Evolutionary conservation across 768 basidiomycete genomes (phyloP).

Genomic region (Macrocybe gigantea): DNA sequence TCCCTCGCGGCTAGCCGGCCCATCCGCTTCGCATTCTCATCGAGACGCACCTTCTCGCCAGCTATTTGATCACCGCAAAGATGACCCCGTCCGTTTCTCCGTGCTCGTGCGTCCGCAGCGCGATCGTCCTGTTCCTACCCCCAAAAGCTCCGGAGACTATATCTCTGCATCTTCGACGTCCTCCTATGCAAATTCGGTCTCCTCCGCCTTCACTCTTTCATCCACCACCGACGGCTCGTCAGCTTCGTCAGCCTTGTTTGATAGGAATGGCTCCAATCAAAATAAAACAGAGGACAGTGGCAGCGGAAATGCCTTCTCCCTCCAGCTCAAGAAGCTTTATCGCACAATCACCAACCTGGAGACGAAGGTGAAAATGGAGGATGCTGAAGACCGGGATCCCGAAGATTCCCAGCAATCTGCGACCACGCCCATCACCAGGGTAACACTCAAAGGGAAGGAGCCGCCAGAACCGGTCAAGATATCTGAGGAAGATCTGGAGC

Average conservation of each 20-base stretch:
- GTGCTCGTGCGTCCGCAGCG: slow-evolving; percentile 47
- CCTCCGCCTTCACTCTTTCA: slow-evolving; percentile 67
- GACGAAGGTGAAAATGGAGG: slow-evolving; percentile 60
- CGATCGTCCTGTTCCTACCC: slow-evolving; percentile 42
- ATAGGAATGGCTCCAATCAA: slow-evolving; percentile 30
- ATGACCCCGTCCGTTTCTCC: slow-evolving; percentile 86
- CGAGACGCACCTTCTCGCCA: slow-evolving; percentile 40
- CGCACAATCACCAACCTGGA: slow-evolving; percentile 79
- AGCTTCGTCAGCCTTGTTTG: slow-evolving; percentile 64
- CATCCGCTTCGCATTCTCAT: slow-evolving; percentile 20
- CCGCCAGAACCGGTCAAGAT: slow-evolving; percentile 11
- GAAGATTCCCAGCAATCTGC: slow-evolving; percentile 22
- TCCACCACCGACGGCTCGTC: slow-evolving; percentile 77
- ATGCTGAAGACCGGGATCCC: slow-evolving; percentile 42
- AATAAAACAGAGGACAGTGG: slow-evolving; percentile 45
- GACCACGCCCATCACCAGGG: slow-evolving; percentile 35
- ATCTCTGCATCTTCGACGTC: slow-evolving; percentile 72
- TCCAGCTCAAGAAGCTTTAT: slow-evolving; percentile 78
- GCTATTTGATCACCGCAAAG: slow-evolving; percentile 84
- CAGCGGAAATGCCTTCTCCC: slow-evolving; percentile 61
- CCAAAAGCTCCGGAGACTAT: slow-evolving; percentile 62
- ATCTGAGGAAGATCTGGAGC: slow-evolving; percentile 53
- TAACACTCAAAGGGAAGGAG: slow-evolving; percentile 38
- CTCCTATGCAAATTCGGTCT: slow-evolving; percentile 63
- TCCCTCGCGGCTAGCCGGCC: slow-evolving; percentile 26